Evolutionary conservation across 352 stramenopile species (phyloP).

Genomic region (Chrysophaeum taylorii): DNA sequence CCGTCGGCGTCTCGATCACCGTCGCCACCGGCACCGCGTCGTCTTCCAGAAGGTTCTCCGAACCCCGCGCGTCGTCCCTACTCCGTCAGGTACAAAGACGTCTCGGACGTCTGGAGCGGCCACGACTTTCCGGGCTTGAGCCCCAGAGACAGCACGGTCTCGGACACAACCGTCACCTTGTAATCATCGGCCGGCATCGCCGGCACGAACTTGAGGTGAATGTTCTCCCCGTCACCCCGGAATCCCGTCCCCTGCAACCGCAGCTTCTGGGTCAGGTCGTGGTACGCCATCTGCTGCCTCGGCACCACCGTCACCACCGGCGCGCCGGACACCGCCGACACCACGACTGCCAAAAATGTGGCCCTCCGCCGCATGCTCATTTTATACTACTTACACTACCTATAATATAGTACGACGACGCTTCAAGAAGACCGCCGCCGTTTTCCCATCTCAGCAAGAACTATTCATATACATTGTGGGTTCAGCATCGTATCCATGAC

Average conservation of each 20-base stretch:
- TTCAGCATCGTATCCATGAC: no score
- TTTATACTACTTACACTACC: no score
- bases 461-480: no score
- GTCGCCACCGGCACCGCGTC: neutral
- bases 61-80: no score
- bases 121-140: neutral
- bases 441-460: no score
- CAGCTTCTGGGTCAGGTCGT: neutral
- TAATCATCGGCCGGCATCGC: neutral
- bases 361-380: no score
- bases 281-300: neutral
- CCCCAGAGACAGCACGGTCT: neutral
- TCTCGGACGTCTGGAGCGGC: neutral
- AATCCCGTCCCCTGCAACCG: slow-evolving; percentile 1
- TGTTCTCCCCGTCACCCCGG: neutral
- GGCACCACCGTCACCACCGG: neutral
- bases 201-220: neutral
- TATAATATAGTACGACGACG: no score
- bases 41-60: neutral
- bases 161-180: slow-evolving; percentile 5
- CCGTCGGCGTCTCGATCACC: slow-evolving; percentile 4
- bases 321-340: neutral
- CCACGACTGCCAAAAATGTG: neutral
- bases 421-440: no score
- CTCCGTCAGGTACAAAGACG: neutral